These are phyloP conservation scores for Conticribra weissflogii DNA, from an alignment of 108 stramenopile species.

Conservation along the genomic window DNA sequence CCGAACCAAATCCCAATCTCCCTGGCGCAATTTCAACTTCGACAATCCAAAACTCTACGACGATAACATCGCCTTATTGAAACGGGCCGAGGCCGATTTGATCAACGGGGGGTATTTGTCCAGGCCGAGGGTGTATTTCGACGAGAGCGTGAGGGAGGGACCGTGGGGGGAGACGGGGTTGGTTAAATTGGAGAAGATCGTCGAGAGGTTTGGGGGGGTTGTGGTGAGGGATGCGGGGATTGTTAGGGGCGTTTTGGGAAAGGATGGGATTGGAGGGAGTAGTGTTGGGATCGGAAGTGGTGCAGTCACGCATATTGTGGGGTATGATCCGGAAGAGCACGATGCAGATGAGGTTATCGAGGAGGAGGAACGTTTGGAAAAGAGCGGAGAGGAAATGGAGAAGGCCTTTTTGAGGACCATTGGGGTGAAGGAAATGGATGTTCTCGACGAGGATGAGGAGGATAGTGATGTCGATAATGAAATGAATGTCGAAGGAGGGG, in stretches of 20 bases:
- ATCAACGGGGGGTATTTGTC: conserved; percentile 27
- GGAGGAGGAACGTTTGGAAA: conserved; percentile 20
- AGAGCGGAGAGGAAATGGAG: conserved; percentile 20
- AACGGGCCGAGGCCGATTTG: conserved; percentile 34
- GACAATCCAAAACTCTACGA: conserved; percentile 46
- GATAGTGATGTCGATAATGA: conserved; percentile 4
- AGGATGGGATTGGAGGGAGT: conserved; percentile 9
- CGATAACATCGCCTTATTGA: conserved; percentile 36
- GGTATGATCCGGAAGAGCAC: conserved; percentile 49
- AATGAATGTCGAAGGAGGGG: not conserved
- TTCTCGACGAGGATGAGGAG: conserved; percentile 12
- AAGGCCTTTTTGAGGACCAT: conserved; percentile 43
- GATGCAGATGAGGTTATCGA: conserved; percentile 32
- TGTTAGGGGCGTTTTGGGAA: no score
- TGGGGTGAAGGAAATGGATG: conserved; percentile 28
- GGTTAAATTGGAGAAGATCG: conserved; percentile 32
- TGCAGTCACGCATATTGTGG: conserved; percentile 42
- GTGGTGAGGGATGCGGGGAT: conserved; percentile 17
- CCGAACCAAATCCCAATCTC: conserved; percentile 27
- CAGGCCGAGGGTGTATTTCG: conserved; percentile 40
- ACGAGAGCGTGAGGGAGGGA: conserved; percentile 19
- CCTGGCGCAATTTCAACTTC: conserved; percentile 47
- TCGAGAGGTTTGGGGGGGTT: conserved; percentile 13
- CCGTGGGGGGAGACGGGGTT: conserved; percentile 6
- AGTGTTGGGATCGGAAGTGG: not conserved